phyloP scores from a whole-genome alignment of 768 basidiomycete genomes.

The Suillus bovinus region DNA sequence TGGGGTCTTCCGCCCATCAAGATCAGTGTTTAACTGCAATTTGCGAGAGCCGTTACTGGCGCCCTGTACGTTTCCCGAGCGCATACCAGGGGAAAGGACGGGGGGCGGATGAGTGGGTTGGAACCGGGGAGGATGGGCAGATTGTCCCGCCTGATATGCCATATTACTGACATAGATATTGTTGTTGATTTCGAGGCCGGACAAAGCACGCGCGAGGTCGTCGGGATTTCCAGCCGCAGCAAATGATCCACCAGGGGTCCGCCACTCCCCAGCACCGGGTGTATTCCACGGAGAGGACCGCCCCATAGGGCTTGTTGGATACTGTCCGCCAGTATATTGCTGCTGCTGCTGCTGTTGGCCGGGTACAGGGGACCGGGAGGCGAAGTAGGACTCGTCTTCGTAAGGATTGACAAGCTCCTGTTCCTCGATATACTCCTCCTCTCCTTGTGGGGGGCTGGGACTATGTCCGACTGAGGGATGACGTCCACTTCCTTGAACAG shows the following conservation, averaged over 20 bases:
- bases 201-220: conserved; percentile 75
- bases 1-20: conserved; percentile 68
- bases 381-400: conserved; percentile 59
- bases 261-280: conserved; percentile 59
- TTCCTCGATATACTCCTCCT: conserved; percentile 58
- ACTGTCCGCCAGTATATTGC: conserved; percentile 36
- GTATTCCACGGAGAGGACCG: conserved; percentile 68
- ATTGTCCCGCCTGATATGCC: conserved; percentile 47
- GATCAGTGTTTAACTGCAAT: conserved; percentile 60
- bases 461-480: conserved; percentile 34
- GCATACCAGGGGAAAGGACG: conserved; percentile 44
- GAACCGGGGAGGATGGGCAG: conserved; percentile 70
- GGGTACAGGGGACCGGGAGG: conserved; percentile 41
- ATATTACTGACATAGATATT: conserved; percentile 30
- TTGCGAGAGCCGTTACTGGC: conserved; percentile 41
- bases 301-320: conserved; percentile 58
- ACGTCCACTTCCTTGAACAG: conserved; percentile 52
- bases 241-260: conserved; percentile 38
- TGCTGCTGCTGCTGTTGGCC: conserved; percentile 39
- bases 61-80: conserved; percentile 40
- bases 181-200: conserved; percentile 59
- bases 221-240: conserved; percentile 50
- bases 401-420: conserved; percentile 40
- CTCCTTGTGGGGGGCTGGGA: conserved; percentile 51
- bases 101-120: conserved; percentile 50